These are phyloP conservation scores for Tylopilus plumbeoviolaceoides DNA, from an alignment of 768 basidiomycete genomes.

Conservation along the genomic window DNA sequence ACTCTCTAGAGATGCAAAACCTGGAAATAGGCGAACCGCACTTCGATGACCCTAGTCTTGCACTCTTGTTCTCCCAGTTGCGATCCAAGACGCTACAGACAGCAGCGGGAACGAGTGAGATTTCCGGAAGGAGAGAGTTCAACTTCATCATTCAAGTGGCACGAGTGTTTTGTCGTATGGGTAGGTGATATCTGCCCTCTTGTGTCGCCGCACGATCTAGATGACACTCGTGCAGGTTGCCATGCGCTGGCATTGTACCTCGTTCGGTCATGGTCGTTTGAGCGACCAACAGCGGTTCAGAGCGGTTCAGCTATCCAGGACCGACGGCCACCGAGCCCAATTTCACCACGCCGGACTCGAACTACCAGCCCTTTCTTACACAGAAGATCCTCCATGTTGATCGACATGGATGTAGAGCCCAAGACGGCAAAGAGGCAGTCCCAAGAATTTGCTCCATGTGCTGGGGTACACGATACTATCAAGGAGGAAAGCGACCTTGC, in stretches of 20 bases:
- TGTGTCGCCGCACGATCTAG: neutral
- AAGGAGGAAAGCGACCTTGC: conserved; percentile 55
- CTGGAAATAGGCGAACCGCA: conserved; percentile 76
- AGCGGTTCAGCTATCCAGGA: conserved; percentile 8
- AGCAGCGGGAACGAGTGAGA: conserved; percentile 88
- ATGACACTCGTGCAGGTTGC: conserved; percentile 57
- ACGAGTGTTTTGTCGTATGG: conserved; percentile 92
- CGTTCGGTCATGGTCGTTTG: conserved; percentile 88
- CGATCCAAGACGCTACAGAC: conserved; percentile 90
- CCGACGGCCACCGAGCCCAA: conserved; percentile 43
- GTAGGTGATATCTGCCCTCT: conserved; percentile 40
- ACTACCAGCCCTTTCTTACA: conserved; percentile 50
- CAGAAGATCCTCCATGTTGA: conserved; percentile 71
- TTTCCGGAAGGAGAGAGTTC: conserved; percentile 84
- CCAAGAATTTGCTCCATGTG: conserved; percentile 33
- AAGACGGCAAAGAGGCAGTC: conserved; percentile 54
- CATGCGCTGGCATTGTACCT: conserved; percentile 90
- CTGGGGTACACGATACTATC: conserved; percentile 28
- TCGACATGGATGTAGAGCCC: conserved; percentile 82
- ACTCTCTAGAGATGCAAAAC: conserved; percentile 49
- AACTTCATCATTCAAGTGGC: conserved; percentile 95
- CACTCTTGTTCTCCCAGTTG: conserved; percentile 85
- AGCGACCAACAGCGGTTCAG: conserved; percentile 55
- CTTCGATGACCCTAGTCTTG: conserved; percentile 92
- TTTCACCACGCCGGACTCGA: conserved; percentile 42